Evolutionary conservation across 495 filamentous ascomycete genomes (phyloP), one percentile per base, ranked within the genome.

Genomic region (Neurospora hispaniola): DNA sequence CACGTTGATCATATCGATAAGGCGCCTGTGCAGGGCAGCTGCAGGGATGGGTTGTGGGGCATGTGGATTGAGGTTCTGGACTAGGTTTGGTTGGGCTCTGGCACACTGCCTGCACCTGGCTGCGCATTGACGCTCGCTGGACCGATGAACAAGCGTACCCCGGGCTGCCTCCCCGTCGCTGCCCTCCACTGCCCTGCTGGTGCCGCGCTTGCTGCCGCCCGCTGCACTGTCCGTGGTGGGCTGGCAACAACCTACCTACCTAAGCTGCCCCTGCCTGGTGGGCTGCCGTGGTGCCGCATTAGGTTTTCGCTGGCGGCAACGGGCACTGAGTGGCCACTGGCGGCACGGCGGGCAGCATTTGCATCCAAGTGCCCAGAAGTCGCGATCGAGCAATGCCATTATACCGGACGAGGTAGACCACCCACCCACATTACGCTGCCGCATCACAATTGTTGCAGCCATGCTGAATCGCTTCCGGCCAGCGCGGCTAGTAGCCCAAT

Each of bases 381-480:
- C 5, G 54, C 54, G 54, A 12, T 62, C 35, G 27, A 66, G 54
- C 54, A 66, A 66, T 66, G 54, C 35, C 54, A 66, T 35, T 35
- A 66, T 66, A 66, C 54, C 54, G 54, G 54, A 66, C 54, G 14
- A 66, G 54, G 54, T 66, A 66, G 27, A 66, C 23, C 27, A 66
- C 27, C 23, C 27, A 66, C 27, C 54, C 27, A 66, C 54, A 66
- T 66, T 14, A 66, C 23, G 23, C 54, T 66, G 54, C 54, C 54
- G 54, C 12, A 66, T 66, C 54, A 66, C 54, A 66, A 66, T 14
- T 35, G 54, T 66, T 66, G 73, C 71, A 66, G 72, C 42, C 74
- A 80, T 80, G 79, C 75, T 80, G 43, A 70, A 73, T 77, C 74
- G 74, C 20, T 76, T 75, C 72, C 74, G 74, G 71, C 73, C 79